These are phyloP conservation scores for Gyrodon lividus DNA, from an alignment of 768 basidiomycete genomes.

Conservation along the genomic window DNA sequence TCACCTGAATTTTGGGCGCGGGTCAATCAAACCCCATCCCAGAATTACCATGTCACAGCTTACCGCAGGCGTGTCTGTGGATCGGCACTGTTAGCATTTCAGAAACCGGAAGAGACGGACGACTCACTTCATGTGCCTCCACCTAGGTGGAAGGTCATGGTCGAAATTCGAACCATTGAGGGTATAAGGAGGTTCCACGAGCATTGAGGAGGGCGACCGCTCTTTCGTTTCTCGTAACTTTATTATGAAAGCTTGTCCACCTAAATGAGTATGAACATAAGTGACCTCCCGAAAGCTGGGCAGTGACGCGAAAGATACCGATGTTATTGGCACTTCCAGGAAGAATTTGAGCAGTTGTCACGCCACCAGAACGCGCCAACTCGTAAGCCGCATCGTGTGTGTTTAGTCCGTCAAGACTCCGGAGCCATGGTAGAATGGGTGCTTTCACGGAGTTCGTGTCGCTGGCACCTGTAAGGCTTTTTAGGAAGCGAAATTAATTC, in stretches of 20 bases:
- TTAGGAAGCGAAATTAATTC: constrained; percentile 9
- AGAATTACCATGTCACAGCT: constrained; percentile 14
- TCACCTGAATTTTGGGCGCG: constrained; percentile 24
- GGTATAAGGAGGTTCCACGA: constrained; percentile 51
- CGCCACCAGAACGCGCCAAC: constrained; percentile 43
- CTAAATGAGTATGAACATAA: constrained; percentile 22
- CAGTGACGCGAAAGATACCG: constrained; percentile 17
- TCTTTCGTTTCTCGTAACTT: constrained; percentile 49
- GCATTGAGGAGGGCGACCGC: constrained; percentile 45
- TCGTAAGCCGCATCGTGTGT: constrained; percentile 43
- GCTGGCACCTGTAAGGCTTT: constrained; percentile 34
- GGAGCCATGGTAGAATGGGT: constrained; percentile 65
- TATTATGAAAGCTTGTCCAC: constrained; percentile 51
- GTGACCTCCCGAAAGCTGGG: neutral
- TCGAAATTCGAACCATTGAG: constrained; percentile 28
- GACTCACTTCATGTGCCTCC: constrained; percentile 30
- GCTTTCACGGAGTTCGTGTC: constrained; percentile 59
- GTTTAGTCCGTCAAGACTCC: constrained; percentile 46
- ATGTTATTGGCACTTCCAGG: constrained; percentile 43
- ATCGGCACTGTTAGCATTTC: neutral
- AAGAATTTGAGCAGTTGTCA: constrained; percentile 46
- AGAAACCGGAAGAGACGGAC: neutral
- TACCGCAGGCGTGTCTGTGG: constrained; percentile 42
- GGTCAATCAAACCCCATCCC: neutral
- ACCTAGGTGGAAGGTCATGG: constrained; percentile 18